Percentiles rank a stretch among this genome's conserved stretches.
Evolutionary conservation across 768 basidiomycete genomes (phyloP).

Genomic region (Leccinum longicurvipes): DNA sequence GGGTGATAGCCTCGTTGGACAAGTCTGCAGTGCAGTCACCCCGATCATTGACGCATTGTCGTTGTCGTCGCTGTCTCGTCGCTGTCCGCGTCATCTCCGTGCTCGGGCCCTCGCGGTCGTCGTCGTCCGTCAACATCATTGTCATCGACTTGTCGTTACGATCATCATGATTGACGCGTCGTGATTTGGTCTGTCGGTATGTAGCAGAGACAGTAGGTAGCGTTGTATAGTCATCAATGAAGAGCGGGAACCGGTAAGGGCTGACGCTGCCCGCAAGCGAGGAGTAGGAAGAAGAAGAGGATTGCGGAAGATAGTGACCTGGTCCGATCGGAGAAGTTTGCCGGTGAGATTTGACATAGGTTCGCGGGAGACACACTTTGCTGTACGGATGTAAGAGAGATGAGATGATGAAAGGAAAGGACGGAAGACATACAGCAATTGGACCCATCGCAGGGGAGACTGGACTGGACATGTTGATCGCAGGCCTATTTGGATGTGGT

Average conservation of each 20-base stretch:
- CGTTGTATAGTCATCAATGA: constrained; percentile 41
- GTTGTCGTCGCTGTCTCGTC: too few relatives aligned
- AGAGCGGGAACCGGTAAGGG: constrained; percentile 29
- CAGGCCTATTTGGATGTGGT: constrained; percentile 81
- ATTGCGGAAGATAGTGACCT: constrained; percentile 49
- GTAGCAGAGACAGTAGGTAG: constrained; percentile 25
- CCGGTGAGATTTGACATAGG: constrained; percentile 78
- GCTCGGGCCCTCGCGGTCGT: too few relatives aligned
- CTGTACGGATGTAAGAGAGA: constrained; percentile 33
- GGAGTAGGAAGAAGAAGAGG: constrained; percentile 31
- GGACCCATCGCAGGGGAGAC: constrained; percentile 72
- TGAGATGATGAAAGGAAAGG: neutral
- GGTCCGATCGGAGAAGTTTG: constrained; percentile 77
- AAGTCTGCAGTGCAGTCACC: too few relatives aligned
- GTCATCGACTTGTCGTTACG: too few relatives aligned
- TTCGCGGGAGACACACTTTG: constrained; percentile 77
- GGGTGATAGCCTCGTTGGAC: too few relatives aligned
- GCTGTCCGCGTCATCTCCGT: too few relatives aligned
- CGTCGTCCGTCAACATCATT: too few relatives aligned
- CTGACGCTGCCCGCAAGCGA: constrained; percentile 14
- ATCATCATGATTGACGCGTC: too few relatives aligned
- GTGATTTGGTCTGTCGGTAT: constrained; percentile 29
- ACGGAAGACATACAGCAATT: constrained; percentile 60
- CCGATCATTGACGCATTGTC: too few relatives aligned
- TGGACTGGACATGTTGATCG: constrained; percentile 77